Percentiles rank a stretch among this genome's conserved stretches.
Evolutionary conservation across 768 basidiomycete genomes (phyloP).

Genomic region (Rhodotorula kratochvilovae): DNA sequence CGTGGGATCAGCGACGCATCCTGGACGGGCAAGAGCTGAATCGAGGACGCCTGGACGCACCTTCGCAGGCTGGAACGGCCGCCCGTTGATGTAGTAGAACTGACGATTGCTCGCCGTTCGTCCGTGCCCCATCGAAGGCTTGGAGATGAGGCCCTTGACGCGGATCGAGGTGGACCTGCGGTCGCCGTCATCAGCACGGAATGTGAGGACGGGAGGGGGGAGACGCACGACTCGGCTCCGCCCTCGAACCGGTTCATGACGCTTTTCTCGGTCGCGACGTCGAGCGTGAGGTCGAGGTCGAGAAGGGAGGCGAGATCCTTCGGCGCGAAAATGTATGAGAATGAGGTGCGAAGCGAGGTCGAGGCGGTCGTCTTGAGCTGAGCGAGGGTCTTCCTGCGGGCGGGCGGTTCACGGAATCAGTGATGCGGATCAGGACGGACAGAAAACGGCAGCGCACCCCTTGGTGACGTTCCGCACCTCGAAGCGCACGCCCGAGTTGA

Average conservation of each 20-base stretch:
- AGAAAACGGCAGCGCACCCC: conserved; percentile 57
- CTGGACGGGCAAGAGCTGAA: not conserved
- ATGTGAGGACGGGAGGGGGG: too few relatives aligned
- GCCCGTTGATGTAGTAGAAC: conserved; percentile 85
- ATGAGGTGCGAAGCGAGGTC: conserved; percentile 59
- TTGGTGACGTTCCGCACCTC: conserved; percentile 64
- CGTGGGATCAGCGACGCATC: not conserved
- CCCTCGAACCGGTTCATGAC: conserved; percentile 46
- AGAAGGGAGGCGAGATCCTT: conserved; percentile 71
- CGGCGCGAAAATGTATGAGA: conserved; percentile 75
- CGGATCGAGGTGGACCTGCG: conserved; percentile 50
- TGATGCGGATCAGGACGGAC: not conserved
- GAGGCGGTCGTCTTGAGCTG: conserved; percentile 71
- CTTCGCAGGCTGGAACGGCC: conserved; percentile 76
- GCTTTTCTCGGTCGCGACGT: conserved; percentile 63
- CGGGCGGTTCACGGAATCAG: not conserved
- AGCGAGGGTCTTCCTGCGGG: conserved; percentile 43
- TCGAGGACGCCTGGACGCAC: conserved; percentile 47
- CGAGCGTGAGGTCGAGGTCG: conserved; percentile 65
- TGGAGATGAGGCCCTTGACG: conserved; percentile 77
- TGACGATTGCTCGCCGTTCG: conserved; percentile 77
- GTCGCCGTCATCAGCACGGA: too few relatives aligned
- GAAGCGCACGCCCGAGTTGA: conserved; percentile 65
- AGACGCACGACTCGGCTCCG: conserved; percentile 12
- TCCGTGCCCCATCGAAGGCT: conserved; percentile 69